Evolutionary conservation across 2,329 filamentous ascomycete species (phyloP), one percentile per base, ranked within the genome.

Genomic region (Aspergillus sp.): DNA sequence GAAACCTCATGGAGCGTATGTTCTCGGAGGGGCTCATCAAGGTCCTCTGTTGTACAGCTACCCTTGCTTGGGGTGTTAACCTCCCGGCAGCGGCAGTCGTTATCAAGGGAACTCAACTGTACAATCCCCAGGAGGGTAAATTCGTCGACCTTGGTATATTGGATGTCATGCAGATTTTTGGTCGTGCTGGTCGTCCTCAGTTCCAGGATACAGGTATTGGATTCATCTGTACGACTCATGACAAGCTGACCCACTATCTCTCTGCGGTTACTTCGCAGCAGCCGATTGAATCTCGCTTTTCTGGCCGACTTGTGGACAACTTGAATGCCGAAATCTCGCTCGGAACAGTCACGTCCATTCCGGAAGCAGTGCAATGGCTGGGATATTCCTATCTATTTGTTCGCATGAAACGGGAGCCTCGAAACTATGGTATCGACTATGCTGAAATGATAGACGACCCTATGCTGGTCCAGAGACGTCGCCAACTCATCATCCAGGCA

Each of bases 311-410:
- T 11, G 93, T 99, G 2, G 95, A 99, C 73, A 99, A 99, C 64
- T 77, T 99, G 58, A 99, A 99, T 65, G 95, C 95, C 0, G 95
- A 99, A 72, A 92, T 99, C 62, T 86, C 92, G 0, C 77, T 99
- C 8, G 95, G 95, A 1, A 99, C 96, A 0, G 96, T 99, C 17
- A 98, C 93, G 0, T 96, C 93, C 1, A 90, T 99, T 2, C 82
- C 88, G 2, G 96, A 99, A 77, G 95, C 91, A 0, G 93, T 97
- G 1, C 91, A 96, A 64, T 99, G 95, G 95, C 88, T 99, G 33
- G 93, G 96, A 14, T 99, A 99, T 73, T 97, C 93, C 0, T 99
- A 98, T 70, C 82, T 99, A 0, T 99, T 96, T 72, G 93, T 99
- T 40, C 89, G 95, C 40, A 99, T 99, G 95, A 87, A 90, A 71